Conservation (phyloP, 129 eudicot species). For the Centella asiatica region DNA sequence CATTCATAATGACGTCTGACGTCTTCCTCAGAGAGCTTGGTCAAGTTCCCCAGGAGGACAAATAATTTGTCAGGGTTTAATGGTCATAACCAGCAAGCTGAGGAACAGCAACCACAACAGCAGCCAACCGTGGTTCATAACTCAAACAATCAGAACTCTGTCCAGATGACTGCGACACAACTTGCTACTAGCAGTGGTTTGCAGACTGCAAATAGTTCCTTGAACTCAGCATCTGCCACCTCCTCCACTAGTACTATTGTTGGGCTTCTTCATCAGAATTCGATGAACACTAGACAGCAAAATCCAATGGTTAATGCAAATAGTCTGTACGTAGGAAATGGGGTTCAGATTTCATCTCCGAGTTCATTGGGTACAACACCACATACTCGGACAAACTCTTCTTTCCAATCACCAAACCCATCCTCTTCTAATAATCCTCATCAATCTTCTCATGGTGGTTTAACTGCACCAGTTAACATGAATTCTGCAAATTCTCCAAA, state of each 20-base stretch:
- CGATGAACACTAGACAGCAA: conserved; percentile 63
- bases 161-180: conserved; percentile 31
- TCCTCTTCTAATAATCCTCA: conserved; percentile 58
- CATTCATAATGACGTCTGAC: not conserved
- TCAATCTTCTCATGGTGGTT: conserved; percentile 36
- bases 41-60: conserved; percentile 71
- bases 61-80: conserved; percentile 45
- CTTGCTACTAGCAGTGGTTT: conserved; percentile 45
- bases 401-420: conserved; percentile 67
- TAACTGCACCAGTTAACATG: conserved; percentile 36
- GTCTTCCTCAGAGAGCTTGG: conserved; percentile 65
- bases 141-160: conserved; percentile 45
- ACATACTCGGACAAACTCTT: conserved; percentile 39
- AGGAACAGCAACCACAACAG: conserved; percentile 50
- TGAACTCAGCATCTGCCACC: conserved; percentile 33
- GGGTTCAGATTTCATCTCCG: conserved; percentile 52
- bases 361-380: conserved; percentile 45
- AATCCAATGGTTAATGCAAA: conserved; percentile 41
- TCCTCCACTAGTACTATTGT: conserved; percentile 45
- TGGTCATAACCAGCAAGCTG: conserved; percentile 50
- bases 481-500: conserved; percentile 58
- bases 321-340: conserved; percentile 37
- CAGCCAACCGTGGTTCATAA: conserved; percentile 30
- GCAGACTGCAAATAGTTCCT: conserved; percentile 41
- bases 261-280: conserved; percentile 73